These are phyloP conservation scores for Hericium coralloides DNA, from an alignment of 768 basidiomycete genomes.

Conservation along the genomic window DNA sequence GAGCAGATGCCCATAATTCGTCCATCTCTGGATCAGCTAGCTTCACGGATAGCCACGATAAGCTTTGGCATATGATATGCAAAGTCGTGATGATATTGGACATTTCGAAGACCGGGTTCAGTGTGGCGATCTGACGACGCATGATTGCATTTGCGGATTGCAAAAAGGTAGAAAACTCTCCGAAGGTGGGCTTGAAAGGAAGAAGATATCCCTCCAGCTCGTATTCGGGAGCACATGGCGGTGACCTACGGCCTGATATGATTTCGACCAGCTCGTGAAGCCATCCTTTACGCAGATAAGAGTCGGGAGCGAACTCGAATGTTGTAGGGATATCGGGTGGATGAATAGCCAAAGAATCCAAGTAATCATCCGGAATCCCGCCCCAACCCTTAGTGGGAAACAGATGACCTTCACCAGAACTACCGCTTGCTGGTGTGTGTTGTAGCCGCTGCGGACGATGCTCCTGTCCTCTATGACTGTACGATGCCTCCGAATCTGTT, in stretches of 20 bases:
- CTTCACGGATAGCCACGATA: not conserved
- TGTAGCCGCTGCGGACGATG: too few relatives aligned
- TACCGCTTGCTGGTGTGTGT: too few relatives aligned
- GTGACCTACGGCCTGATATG: not conserved
- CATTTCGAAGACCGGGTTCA: not conserved
- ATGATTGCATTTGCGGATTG: not conserved
- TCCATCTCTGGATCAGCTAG: not conserved
- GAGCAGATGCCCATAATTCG: not conserved
- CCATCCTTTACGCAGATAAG: not conserved
- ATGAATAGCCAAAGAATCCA: not conserved
- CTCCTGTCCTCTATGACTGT: too few relatives aligned
- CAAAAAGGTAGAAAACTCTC: not conserved
- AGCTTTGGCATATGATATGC: not conserved
- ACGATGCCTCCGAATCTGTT: too few relatives aligned
- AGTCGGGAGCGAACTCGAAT: not conserved
- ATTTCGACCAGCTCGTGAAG: not conserved
- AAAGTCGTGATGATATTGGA: not conserved
- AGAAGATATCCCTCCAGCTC: not conserved
- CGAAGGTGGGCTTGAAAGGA: not conserved
- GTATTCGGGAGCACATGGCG: not conserved
- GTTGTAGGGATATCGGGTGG: not conserved
- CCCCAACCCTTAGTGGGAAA: too few relatives aligned
- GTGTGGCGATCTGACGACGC: not conserved
- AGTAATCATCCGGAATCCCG: not conserved
- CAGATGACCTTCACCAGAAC: too few relatives aligned